phyloP scores from a whole-genome alignment of 805 yeast genomes.

The Wickerhamiella shivajii region DNA sequence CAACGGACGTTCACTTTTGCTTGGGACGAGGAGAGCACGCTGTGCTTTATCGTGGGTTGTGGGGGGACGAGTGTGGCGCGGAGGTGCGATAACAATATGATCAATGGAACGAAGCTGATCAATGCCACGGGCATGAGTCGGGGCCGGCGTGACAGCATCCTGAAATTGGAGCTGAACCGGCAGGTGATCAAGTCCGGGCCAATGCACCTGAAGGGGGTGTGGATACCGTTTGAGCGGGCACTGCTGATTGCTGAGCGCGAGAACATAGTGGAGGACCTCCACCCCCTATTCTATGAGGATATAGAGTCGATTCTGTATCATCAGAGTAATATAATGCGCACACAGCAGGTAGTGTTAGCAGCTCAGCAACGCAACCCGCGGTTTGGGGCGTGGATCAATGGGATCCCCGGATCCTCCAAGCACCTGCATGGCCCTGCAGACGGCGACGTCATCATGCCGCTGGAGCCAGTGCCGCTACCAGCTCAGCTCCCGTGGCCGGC shows the following conservation, averaged over 20 bases:
- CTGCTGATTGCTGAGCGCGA: slow-evolving; percentile 14
- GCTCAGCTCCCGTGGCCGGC: no score
- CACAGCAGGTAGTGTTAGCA: slow-evolving; percentile 24
- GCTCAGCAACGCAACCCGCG: slow-evolving; percentile 19
- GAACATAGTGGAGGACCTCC: slow-evolving; percentile 12
- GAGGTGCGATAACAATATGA: slow-evolving; percentile 20
- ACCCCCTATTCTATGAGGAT: slow-evolving; percentile 16
- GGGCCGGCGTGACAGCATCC: slow-evolving; percentile 19
- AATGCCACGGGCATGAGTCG: slow-evolving; percentile 16
- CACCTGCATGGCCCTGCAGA: no score
- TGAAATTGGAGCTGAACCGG: slow-evolving; percentile 15
- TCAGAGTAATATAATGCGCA: slow-evolving; percentile 23
- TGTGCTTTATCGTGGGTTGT: slow-evolving; percentile 15
- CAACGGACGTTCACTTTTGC: slow-evolving; percentile 10
- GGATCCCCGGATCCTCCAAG: slow-evolving; percentile 10
- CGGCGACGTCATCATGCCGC: no score
- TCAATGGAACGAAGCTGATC: slow-evolving; percentile 20
- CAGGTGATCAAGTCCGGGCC: slow-evolving; percentile 17
- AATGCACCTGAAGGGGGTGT: slow-evolving; percentile 19
- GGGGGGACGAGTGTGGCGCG: slow-evolving; percentile 13
- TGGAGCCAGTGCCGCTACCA: no score
- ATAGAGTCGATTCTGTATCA: slow-evolving; percentile 22
- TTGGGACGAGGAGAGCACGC: slow-evolving; percentile 18
- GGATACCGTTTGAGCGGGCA: slow-evolving; percentile 20
- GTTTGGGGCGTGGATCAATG: slow-evolving; percentile 14